Evolutionary conservation across 1,284 basidiomycete species (phyloP).

Genomic region (Takashimella koratensis): DNA sequence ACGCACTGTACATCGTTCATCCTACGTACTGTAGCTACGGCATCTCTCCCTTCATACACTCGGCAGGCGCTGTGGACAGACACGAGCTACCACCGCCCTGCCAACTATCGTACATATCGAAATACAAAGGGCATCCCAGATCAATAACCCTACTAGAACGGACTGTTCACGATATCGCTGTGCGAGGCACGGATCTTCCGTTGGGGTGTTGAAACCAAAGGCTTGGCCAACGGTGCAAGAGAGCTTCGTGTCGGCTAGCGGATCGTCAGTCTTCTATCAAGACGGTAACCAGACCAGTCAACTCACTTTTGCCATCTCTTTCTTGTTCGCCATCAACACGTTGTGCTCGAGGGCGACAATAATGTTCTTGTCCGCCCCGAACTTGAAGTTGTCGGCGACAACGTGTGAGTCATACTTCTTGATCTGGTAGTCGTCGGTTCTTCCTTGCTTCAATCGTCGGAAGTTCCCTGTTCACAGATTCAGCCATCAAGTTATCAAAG

Average conservation of each 20-base stretch:
- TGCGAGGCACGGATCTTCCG: conserved; percentile 32
- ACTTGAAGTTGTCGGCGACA: conserved; percentile 94
- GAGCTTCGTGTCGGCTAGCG: conserved; percentile 31
- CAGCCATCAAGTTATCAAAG: too few species aligned
- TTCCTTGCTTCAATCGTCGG: conserved; percentile 86
- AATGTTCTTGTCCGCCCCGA: conserved; percentile 91
- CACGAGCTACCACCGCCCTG: too few species aligned
- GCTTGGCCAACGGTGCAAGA: conserved; percentile 19
- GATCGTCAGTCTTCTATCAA: background rate
- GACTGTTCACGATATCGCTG: conserved; percentile 42
- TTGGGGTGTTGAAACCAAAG: conserved; percentile 28
- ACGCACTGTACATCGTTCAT: too few species aligned
- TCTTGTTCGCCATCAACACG: conserved; percentile 91
- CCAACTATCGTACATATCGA: too few species aligned
- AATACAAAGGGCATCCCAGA: too few species aligned
- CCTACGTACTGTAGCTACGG: too few species aligned
- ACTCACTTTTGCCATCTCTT: conserved; percentile 65
- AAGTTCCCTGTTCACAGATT: conserved; percentile 72
- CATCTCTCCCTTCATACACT: too few species aligned
- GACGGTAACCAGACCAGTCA: background rate
- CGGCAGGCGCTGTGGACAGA: too few species aligned
- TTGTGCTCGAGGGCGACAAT: conserved; percentile 94
- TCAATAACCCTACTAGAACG: too few species aligned
- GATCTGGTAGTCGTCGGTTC: conserved; percentile 88
- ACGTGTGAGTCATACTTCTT: conserved; percentile 90